A percentile compares a stretch with the other conserved stretches of the same genome.
Conservation (phyloP, 2,329 filamentous ascomycete species). For the Davidsoniella neocaledoniae region DNA sequence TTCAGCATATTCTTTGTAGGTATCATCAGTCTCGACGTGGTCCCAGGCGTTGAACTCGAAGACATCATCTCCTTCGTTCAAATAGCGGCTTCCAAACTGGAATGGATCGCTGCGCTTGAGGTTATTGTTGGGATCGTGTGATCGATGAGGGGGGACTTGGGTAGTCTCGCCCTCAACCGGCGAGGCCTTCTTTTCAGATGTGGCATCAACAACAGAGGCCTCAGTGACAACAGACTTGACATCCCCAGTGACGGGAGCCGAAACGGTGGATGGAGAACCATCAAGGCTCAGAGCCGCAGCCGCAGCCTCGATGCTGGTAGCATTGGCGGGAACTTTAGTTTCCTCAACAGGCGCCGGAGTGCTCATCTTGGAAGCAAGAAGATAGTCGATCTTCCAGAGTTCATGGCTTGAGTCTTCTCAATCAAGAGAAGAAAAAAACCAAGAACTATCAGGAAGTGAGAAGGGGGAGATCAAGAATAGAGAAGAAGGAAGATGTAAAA, state of each 20-base stretch:
- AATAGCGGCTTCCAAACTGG: constrained; percentile 78
- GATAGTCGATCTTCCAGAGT: constrained; percentile 4
- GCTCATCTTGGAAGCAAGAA: constrained; percentile 11
- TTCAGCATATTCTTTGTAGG: constrained; percentile 73
- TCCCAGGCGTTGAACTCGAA: constrained; percentile 99
- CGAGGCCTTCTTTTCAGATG: constrained; percentile 5
- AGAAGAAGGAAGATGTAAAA: constrained; percentile 5
- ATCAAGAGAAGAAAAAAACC: constrained; percentile 3
- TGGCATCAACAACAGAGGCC: background rate
- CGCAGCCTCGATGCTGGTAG: constrained; percentile 5
- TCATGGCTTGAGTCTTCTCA: constrained; percentile 8
- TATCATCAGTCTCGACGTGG: constrained; percentile 82
- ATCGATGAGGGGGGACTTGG: constrained; percentile 41
- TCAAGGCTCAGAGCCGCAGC: constrained; percentile 8
- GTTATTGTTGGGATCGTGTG: constrained; percentile 55
- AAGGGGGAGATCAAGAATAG: constrained; percentile 5
- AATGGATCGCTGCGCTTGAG: constrained; percentile 84
- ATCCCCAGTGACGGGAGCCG: background rate
- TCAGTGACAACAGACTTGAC: background rate
- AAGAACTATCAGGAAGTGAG: background rate
- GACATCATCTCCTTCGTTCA: constrained; percentile 72
- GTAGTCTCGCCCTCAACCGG: constrained; percentile 1
- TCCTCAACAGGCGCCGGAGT: constrained; percentile 11
- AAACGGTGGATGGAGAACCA: background rate
- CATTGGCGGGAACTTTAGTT: background rate